Percentiles rank a stretch among this genome's conserved stretches.
phyloP scores from a whole-genome alignment of 352 stramenopile species.

The Phytophthora macrochlamydospora region DNA sequence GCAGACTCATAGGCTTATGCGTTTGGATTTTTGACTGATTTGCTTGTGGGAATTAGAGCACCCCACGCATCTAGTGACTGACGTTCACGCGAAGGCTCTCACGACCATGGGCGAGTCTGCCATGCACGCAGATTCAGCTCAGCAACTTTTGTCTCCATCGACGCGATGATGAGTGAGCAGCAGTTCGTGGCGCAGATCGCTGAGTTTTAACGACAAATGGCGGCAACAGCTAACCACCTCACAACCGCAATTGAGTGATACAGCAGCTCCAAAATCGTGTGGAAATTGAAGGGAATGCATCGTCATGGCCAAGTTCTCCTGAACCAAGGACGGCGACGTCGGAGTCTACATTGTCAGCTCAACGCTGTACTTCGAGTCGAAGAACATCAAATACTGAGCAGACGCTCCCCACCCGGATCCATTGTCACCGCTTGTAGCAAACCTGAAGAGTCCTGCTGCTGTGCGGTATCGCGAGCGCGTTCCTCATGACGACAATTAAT shows the following conservation, averaged over 20 bases:
- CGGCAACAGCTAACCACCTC: constrained; percentile 2
- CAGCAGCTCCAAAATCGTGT: not conserved
- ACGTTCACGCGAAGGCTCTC: constrained; percentile 2
- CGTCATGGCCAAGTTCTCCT: constrained; percentile 9
- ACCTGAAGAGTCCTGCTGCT: constrained; percentile 5
- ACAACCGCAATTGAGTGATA: not conserved
- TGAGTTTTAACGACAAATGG: constrained; percentile 10
- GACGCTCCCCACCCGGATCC: constrained; percentile 2
- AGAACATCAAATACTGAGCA: constrained; percentile 12
- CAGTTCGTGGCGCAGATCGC: constrained; percentile 13
- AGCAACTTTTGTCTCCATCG: constrained; percentile 11
- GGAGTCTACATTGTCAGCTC: constrained; percentile 15
- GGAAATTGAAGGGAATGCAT: constrained; percentile 9
- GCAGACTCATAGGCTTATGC: constrained; percentile 4
- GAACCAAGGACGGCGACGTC: constrained; percentile 12
- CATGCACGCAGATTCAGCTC: not conserved
- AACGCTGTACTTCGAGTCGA: constrained; percentile 13
- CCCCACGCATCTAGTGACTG: not conserved
- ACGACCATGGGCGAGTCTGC: constrained; percentile 4
- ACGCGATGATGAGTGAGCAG: constrained; percentile 15
- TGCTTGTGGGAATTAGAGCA: constrained; percentile 1
- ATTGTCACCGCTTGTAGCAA: constrained; percentile 4
- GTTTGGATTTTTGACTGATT: constrained; percentile 7
- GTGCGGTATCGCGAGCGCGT: constrained; percentile 9
- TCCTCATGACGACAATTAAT: constrained; percentile 7